Evolutionary conservation across 768 basidiomycete species (phyloP).

Genomic region (Mrakia blollopis): DNA sequence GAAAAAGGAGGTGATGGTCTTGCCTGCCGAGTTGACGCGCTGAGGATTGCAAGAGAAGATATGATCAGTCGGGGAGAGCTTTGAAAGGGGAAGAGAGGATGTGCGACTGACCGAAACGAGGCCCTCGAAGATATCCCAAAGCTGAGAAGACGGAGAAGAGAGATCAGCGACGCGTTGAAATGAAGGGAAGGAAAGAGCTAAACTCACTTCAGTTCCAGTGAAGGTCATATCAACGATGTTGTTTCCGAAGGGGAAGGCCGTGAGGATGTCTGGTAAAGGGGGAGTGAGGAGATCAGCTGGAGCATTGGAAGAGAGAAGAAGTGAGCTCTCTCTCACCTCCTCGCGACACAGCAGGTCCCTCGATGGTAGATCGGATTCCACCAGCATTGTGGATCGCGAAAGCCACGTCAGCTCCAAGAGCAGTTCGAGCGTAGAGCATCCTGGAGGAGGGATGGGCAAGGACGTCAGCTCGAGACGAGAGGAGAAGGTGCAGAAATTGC

Average conservation of each 20-base stretch:
- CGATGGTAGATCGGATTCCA: conserved; percentile 48
- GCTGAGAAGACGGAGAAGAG: not conserved
- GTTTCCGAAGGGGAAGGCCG: conserved; percentile 51
- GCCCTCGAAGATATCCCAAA: conserved; percentile 51
- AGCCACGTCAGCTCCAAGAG: conserved; percentile 38
- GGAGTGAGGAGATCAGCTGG: not conserved
- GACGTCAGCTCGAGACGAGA: not conserved
- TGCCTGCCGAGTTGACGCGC: conserved; percentile 27
- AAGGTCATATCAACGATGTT: conserved; percentile 47
- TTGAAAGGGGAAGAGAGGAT: not conserved
- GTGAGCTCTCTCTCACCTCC: conserved; percentile 2
- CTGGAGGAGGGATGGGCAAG: not conserved
- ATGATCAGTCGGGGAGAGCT: not conserved
- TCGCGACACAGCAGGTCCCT: conserved; percentile 24
- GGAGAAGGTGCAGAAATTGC: conserved; percentile 32
- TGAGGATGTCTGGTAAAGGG: conserved; percentile 37
- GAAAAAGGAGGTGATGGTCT: conserved; percentile 46
- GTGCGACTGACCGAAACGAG: conserved; percentile 39
- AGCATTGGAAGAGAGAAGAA: not conserved
- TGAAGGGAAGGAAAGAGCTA: no score
- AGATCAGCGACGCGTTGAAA: no score
- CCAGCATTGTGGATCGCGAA: conserved; percentile 50
- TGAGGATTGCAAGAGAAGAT: not conserved
- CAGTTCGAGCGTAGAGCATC: conserved; percentile 15
- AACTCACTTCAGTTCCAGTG: conserved; percentile 42